Conservation (phyloP, 805 yeast genomes). For the Ogataea henricii region DNA sequence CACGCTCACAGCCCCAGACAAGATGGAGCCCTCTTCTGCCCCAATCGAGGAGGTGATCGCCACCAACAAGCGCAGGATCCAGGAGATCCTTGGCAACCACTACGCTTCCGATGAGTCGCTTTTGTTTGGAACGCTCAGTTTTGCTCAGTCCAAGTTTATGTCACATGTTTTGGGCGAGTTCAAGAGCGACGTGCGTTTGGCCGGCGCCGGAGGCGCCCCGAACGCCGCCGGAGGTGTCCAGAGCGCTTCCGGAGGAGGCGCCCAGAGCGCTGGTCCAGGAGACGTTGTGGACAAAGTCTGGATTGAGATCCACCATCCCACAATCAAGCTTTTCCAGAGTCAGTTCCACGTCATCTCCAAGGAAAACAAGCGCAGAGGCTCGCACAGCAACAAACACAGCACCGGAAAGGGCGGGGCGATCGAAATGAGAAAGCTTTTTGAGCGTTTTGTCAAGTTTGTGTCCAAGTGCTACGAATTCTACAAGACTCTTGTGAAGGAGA, state of each 20-base stretch:
- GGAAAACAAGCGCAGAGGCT: constrained; percentile 22
- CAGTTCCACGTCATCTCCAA: constrained; percentile 31
- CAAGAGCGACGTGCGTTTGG: not conserved
- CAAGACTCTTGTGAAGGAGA: constrained; percentile 40
- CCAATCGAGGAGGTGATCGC: constrained; percentile 25
- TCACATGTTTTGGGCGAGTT: constrained; percentile 45
- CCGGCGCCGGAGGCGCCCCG: too few species aligned
- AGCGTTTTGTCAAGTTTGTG: constrained; percentile 49
- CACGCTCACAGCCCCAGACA: not conserved
- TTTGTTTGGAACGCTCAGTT: constrained; percentile 49
- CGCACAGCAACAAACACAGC: constrained; percentile 15
- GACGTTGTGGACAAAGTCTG: constrained; percentile 54
- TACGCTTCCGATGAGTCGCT: constrained; percentile 42
- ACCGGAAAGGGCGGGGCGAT: constrained; percentile 33
- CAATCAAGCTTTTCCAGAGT: constrained; percentile 55
- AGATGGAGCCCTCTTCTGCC: not conserved
- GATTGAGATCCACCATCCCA: constrained; percentile 65
- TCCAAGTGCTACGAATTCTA: constrained; percentile 53
- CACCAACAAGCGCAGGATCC: constrained; percentile 33
- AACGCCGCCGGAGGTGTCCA: too few species aligned
- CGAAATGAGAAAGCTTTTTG: constrained; percentile 59
- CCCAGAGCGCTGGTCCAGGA: too few species aligned
- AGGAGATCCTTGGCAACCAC: constrained; percentile 31
- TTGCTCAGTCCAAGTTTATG: constrained; percentile 49
- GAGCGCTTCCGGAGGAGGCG: not conserved